Percentiles rank a stretch among this genome's conserved stretches.
phyloP scores from a whole-genome alignment of 1,284 basidiomycete genomes.

The Takashimella koratensis region DNA sequence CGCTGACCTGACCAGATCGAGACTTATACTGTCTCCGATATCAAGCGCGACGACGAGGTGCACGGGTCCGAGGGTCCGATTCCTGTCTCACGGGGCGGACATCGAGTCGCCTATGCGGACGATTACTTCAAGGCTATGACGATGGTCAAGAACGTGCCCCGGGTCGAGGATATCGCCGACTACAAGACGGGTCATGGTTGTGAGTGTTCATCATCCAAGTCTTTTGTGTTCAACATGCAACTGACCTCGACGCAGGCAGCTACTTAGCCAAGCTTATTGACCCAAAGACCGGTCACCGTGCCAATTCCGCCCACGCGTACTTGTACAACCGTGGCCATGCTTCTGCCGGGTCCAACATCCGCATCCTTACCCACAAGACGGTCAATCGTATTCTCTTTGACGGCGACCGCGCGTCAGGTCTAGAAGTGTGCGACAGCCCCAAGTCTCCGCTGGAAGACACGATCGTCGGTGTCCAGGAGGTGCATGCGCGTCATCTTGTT shows the following conservation, averaged over 20 bases:
- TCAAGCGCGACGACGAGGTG: not conserved
- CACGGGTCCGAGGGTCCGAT: not conserved
- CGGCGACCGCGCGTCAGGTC: not conserved
- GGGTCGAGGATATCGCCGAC: conserved; percentile 7
- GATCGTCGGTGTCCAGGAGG: not conserved
- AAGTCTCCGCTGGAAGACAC: not conserved
- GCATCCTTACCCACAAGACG: not conserved
- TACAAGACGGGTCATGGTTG: conserved; percentile 12
- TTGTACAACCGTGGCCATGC: not conserved
- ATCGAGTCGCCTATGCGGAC: not conserved
- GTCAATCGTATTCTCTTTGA: not conserved
- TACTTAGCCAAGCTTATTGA: conserved; percentile 8
- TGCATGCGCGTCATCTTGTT: conserved; percentile 36
- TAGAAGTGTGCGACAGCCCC: not conserved
- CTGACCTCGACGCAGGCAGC: not conserved
- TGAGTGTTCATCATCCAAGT: not conserved
- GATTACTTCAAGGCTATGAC: conserved; percentile 5
- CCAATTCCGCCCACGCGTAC: conserved; percentile 8
- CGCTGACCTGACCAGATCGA: not conserved
- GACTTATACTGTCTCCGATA: not conserved
- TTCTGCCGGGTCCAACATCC: not conserved
- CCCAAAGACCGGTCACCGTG: conserved; percentile 1
- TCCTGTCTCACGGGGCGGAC: not conserved
- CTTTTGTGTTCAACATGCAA: not conserved
- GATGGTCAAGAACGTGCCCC: conserved; percentile 3